These are phyloP conservation scores for Neurospora sp. DNA, from an alignment of 495 filamentous ascomycete genomes.

Conservation along the genomic window DNA sequence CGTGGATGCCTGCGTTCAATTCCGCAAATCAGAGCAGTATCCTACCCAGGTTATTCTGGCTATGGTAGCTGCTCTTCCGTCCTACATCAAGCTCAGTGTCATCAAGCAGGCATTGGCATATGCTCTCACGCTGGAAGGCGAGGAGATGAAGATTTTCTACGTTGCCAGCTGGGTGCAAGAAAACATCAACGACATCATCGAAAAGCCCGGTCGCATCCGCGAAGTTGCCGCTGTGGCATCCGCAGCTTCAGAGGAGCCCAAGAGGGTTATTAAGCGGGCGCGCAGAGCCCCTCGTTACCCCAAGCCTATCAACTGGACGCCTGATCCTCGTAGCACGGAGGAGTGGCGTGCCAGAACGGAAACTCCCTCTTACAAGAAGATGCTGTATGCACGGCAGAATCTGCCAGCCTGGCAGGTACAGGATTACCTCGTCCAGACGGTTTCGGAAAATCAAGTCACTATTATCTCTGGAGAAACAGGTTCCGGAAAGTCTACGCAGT, in stretches of 20 bases:
- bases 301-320: slow-evolving; percentile 37
- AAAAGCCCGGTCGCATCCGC: slow-evolving; percentile 69
- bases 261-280: slow-evolving; percentile 14
- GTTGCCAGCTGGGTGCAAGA: slow-evolving; percentile 83
- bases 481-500: slow-evolving; percentile 93
- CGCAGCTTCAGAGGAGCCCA: slow-evolving; percentile 41
- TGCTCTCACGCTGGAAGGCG: slow-evolving; percentile 60
- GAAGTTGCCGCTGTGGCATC: slow-evolving; percentile 67
- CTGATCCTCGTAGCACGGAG: slow-evolving; percentile 30
- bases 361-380: slow-evolving; percentile 53
- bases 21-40: slow-evolving; percentile 51
- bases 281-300: slow-evolving; percentile 39
- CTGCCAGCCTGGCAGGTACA: slow-evolving; percentile 84
- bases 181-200: slow-evolving; percentile 63
- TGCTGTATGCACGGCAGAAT: slow-evolving; percentile 56
- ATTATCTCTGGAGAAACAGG: slow-evolving; percentile 97
- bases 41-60: slow-evolving; percentile 69
- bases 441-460: slow-evolving; percentile 69
- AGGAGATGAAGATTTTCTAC: slow-evolving; percentile 77
- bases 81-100: slow-evolving; percentile 85
- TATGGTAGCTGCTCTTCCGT: slow-evolving; percentile 60
- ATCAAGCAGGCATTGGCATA: slow-evolving; percentile 66
- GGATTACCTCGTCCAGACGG: slow-evolving; percentile 62
- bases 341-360: slow-evolving; percentile 37
- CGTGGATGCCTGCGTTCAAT: slow-evolving; percentile 38